Base-by-base conservation (phyloP, 2,329 filamentous ascomycete genomes). In the Sporothrix mexicana region DNA sequence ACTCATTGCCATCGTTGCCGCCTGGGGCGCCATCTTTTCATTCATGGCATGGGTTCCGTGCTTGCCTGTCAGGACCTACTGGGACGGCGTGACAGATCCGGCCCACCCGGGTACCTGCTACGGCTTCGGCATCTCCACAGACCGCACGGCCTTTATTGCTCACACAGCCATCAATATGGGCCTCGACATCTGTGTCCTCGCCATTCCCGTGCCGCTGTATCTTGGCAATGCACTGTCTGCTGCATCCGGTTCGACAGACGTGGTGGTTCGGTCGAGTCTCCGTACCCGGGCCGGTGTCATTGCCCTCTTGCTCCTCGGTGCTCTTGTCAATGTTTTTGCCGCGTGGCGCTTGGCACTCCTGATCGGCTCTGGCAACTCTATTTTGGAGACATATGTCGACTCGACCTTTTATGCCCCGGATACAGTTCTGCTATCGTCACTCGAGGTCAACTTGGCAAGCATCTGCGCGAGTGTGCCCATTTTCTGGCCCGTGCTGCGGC, bases 141-240 rank as follows among this genome's bases (percentile, higher is more conserved):
- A 74, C 30, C 67, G 72, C n/a, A 43, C 53, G 5, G 8, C 75
- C 0, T 80, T 82, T 72, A 75, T 78, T 43, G 79, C 77, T 72
- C 81, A 82, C 64, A 77, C 79, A 0, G 77, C 77, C 2, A 68
- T 78, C 53, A 82, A 82, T 72, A 79, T 82, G 77, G 51, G 75
- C 1, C 77, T 82, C 13, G 81, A 82, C 64, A 53, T 79, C 1
- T 49, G 80, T 4, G 79, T 82, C 1, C 76, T 82, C 15, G 69
- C 75, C 7, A 75, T 82, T 4, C 80, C 81, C 0, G 70, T 82
- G 9, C 80, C 79, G 2, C 75, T 82, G 2, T 79, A 79, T 20
- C 80, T 73, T 13, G 79, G 73, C 73, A 78, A 43, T 72, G 75
- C 7, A 72, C 76, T n/a, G 1, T 62, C 59, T 12, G 36, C 36